Base-by-base conservation (phyloP, 2,329 filamentous ascomycete genomes). In the Laburnicola sp. region DNA sequence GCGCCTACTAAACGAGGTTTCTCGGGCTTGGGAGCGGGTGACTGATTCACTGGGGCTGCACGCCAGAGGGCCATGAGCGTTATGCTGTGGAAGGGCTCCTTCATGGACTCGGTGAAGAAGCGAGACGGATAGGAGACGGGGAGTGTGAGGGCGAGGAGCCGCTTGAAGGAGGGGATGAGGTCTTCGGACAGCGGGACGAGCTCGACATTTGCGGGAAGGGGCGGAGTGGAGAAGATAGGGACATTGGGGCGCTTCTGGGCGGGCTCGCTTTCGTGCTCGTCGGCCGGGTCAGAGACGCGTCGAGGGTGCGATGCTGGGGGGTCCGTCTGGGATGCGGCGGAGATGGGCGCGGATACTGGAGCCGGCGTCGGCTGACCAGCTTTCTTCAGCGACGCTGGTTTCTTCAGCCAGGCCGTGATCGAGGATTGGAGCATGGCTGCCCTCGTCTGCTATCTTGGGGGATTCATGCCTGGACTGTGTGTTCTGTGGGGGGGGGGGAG, bases 31-130 rank as follows among this genome's bases (percentile, higher is more conserved):
- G 50, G 27, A 6, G 51, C 28, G 4, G 25, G 11, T 8, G 32
- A 10, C 7, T 49, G 32, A 6, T 32, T 32, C 3, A 57, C 61
- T 58, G 45, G 66, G 50, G 63, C 61, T 4, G 73, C 61, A 62
- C 80, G 77, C 75, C 84, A 86, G 40, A 84, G 62, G 3, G 82
- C 83, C 37, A 85, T 76, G n/a, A 84, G 76, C 6, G 84, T 84
- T 47, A 86, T 68, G 50, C 78, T 76, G 35, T 77, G 73, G 38
- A 80, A 66, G 2, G 78, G 74, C 49, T 86, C 82, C 2, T 78
- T 76, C 64, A 85, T 75, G 35, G 79, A 83, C 52, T 83, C 81
- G 21, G 77, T 78, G 73, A 83, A 87, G 75, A 86, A 86, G 16
- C 75, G 77, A 40, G 80, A 77, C 2, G 82, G 79, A 63, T 87